Evolutionary conservation across 2,329 filamentous ascomycete species (phyloP), one percentile per base, ranked within the genome.

Genomic region (Botryotinia calthae): DNA sequence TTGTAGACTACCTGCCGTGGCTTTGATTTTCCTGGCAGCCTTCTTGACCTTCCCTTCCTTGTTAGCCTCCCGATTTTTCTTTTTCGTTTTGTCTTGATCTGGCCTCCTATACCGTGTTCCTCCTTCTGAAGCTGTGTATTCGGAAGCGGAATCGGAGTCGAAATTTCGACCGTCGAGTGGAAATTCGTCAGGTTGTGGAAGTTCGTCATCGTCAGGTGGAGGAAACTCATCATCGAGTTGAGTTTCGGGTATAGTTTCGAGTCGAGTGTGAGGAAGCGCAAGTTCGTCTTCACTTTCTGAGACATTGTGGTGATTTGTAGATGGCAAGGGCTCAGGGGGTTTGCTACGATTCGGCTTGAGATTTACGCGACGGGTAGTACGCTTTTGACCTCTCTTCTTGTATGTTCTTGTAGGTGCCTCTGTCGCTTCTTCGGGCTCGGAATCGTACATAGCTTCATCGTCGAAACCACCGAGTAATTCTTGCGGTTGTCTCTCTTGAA

Each of bases 311-410:
- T 79, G n/a, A 78, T 79, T 6, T 76, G 72, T 7, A 78, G 75
- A 44, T 79, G 77, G 42, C 25, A 81, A 75, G 22, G 58, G 59
- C 8, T 64, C 31, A 34, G 86, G 85, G 54, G 89, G 85, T 78
- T 86, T 87, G 10, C 81, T 79, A 72, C 84, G 80, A 0, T 82
- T 86, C 2, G 88, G 88, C 75, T 83, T 85, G 84, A 91, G 93
- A 74, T 90, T 94, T 72, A 88, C 86, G 65, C 86, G 84, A 75
- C 90, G 86, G 4, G 93, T 95, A 72, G 92, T 93, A 74, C 93
- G 86, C 84, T 96, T 96, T 80, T 93, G 87, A 0, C 92, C 93
- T 84, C 93, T 93, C 87, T 96, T 96, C 85, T 95, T 95, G 84
- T 87, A 95, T 1, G 88, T 82, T 71, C 86, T 88, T 20, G 86